These are phyloP conservation scores for Botrytis galanthina DNA, from an alignment of 2,329 filamentous ascomycete genomes.

Conservation along the genomic window DNA sequence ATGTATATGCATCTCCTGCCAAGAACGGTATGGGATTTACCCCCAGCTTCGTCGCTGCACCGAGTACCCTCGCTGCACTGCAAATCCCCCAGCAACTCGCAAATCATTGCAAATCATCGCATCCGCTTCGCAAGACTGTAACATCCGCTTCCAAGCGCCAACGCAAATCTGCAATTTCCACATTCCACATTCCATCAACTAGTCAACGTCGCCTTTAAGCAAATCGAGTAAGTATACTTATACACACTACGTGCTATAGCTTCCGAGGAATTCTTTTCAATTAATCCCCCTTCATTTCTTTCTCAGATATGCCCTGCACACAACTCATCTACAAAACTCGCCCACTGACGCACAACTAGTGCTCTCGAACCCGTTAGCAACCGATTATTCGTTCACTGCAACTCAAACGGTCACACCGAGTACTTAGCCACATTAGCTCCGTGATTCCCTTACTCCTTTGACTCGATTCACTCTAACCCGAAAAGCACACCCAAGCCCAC, in stretches of 20 bases:
- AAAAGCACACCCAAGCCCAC: background rate
- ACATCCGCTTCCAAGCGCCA: background rate
- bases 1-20: background rate
- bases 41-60: constrained; percentile 5
- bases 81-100: background rate
- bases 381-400: background rate
- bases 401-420: constrained; percentile 6
- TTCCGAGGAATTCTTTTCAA: background rate
- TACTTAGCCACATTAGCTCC: background rate
- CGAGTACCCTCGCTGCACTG: background rate
- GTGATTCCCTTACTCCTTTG: background rate
- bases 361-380: background rate
- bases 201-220: background rate
- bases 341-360: background rate
- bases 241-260: background rate
- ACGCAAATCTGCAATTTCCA: background rate
- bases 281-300: background rate
- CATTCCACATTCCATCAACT: background rate
- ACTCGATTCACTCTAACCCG: background rate
- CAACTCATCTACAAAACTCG: background rate
- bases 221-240: background rate
- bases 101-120: background rate
- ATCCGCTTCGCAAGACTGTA: background rate
- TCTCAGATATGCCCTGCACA: background rate
- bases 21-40: background rate